Evolutionary conservation across 1,284 basidiomycete species (phyloP), one percentile per base, ranked within the genome.

Genomic region (Ustilago shanxiensis): DNA sequence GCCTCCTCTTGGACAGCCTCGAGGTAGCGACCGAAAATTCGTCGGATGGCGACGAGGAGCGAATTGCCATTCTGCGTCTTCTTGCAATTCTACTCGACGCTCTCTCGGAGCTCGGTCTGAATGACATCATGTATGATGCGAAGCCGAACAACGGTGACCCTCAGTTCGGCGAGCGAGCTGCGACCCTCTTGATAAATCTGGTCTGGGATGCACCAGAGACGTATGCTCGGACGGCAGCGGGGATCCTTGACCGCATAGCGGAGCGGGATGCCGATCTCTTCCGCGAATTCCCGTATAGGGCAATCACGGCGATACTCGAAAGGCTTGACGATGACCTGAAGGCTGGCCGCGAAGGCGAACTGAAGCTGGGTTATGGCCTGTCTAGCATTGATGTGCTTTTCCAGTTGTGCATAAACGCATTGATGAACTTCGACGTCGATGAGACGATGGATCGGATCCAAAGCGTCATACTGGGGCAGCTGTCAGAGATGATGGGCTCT

Each of bases 61-160:
- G 47, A 18, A 0, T 26, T 3, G n/a, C 52, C 16, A n/a, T 58
- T 13, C n/a, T 67, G 2, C 44, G 37, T 3, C 20, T 72, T 31
- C 28, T 67, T 7, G 70, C 64, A 5, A 57, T 72, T 31, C 8
- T 60, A 5, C n/a, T 72, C 16, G 70, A 72, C 14, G 52, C 53
- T 2, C 37, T 60, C 14, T 53, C 52, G 3, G 70, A 60, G 41
- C 45, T 66, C 0, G 35, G 14, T 10, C 60, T 10, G n/a, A n/a
- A n/a, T n/a, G n/a, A n/a, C n/a, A n/a, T n/a, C n/a, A n/a, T n/a
- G n/a, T n/a, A n/a, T n/a, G n/a, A n/a, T n/a, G n/a, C n/a, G n/a
- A n/a, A n/a, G n/a, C n/a, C n/a, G n/a, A n/a, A n/a, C n/a, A n/a
- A n/a, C n/a, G n/a, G n/a, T n/a, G n/a, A n/a, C n/a, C n/a, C n/a